Evolutionary conservation across 352 stramenopile genomes (phyloP), one percentile per base, ranked within the genome.

Genomic region (Pythium biforme): DNA sequence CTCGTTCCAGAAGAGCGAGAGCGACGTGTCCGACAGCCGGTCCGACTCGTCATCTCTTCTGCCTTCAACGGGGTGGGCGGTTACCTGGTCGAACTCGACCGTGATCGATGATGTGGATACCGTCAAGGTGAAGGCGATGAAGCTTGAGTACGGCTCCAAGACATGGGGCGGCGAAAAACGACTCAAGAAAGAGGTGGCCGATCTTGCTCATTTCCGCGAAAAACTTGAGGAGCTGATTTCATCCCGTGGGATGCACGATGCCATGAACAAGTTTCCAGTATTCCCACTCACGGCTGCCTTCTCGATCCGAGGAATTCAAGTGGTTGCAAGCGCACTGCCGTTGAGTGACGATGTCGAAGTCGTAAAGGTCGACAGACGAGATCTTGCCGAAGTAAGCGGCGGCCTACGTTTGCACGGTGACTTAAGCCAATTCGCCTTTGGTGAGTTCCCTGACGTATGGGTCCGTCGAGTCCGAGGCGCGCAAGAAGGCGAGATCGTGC

Each of bases 161-260:
- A 84, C 62, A 25, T 92, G 81, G 81, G 77, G 79, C 34, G 83
- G 83, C 7, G 79, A 85, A 50, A 90, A 90, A 43, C 71, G 83
- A 8, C 54, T 92, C 26, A 68, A 64, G 3, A 84, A 88, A 61
- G 74, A 90, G 45, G 69, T 81, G 1, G 51, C 70, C 0, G 49
- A 75, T 3, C 61, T 90, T 11, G 74, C 79, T 15, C 71, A 69
- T 1, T 90, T 92, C 26, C 83, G 79, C 1, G 71, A 75, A 2
- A 63, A 77, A 14, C 71, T 89, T 25, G 79, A 90, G 41, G 62
- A 86, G 17, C 75, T 87, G 19, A 52, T 80, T 3, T 65, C 68
- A 3, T 61, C 77, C 34, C 78, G 70, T 45, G 66, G 59, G 2
- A 59, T 79, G 12, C 55, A 79, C 10, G 66, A 70, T 29, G 64